Conservation (phyloP, 768 basidiomycete genomes). For the Mycena metata region DNA sequence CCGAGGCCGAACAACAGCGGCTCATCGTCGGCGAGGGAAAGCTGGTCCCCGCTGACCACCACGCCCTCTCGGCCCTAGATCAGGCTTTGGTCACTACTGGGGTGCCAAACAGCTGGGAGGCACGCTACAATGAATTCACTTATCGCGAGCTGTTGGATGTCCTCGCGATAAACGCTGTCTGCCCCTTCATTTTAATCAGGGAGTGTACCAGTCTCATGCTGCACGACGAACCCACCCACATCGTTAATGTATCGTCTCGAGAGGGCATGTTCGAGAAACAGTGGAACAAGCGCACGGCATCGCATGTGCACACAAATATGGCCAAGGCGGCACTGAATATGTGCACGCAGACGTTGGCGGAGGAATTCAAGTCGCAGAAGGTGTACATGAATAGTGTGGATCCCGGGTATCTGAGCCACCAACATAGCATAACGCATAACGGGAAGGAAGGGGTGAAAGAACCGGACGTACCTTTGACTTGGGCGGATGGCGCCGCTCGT, state of each 20-base stretch:
- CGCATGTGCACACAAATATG: constrained; percentile 55
- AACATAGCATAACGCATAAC: constrained; percentile 48
- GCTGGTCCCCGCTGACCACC: constrained; percentile 35
- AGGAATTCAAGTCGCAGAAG: constrained; percentile 46
- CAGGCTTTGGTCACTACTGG: constrained; percentile 30
- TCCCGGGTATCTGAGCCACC: constrained; percentile 55
- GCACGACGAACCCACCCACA: constrained; percentile 39
- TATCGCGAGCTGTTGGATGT: constrained; percentile 54
- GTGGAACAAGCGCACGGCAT: constrained; percentile 42
- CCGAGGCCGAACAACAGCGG: constrained; percentile 43
- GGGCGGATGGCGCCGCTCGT: constrained; percentile 52
- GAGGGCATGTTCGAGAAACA: constrained; percentile 51
- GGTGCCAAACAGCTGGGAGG: constrained; percentile 47
- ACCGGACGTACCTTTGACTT: constrained; percentile 45
- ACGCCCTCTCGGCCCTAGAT: constrained; percentile 36
- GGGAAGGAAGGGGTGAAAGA: constrained; percentile 37
- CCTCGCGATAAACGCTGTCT: constrained; percentile 53
- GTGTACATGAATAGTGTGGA: constrained; percentile 53
- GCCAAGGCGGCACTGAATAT: constrained; percentile 55
- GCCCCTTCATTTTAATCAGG: constrained; percentile 53
- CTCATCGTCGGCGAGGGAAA: constrained; percentile 43
- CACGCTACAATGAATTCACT: constrained; percentile 49
- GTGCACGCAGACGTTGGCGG: constrained; percentile 53
- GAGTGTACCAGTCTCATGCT: constrained; percentile 49
- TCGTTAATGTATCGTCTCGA: constrained; percentile 54